phyloP scores from a whole-genome alignment of 495 filamentous ascomycete species.

The Podospora pseudocomata region DNA sequence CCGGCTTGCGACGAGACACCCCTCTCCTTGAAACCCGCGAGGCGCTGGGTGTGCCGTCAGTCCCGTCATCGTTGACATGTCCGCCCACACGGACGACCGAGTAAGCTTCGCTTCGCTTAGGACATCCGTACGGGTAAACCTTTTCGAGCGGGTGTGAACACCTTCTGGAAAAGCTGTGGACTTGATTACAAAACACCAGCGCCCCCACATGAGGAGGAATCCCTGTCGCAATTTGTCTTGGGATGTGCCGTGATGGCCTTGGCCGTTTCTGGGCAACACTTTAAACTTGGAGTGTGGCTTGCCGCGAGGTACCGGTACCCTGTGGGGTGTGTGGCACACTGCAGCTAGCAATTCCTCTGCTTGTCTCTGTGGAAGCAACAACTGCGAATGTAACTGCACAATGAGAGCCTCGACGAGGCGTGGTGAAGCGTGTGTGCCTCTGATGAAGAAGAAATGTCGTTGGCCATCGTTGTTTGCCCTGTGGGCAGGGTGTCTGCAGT shows the following conservation, averaged over 20 bases:
- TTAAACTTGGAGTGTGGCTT: conserved; percentile 16
- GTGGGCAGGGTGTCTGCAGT: conserved; percentile 1
- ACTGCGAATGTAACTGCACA: background rate
- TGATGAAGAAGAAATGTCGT: background rate
- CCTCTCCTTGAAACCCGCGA: background rate
- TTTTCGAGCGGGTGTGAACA: background rate
- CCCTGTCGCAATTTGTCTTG: conserved; percentile 8
- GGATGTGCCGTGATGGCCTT: conserved; percentile 10
- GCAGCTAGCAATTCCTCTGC: background rate
- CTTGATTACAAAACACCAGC: conserved; percentile 2
- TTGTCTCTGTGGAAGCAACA: background rate
- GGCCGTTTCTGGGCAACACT: conserved; percentile 8
- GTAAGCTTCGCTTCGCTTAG: background rate
- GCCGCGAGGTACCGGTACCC: conserved; percentile 15
- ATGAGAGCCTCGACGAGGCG: background rate
- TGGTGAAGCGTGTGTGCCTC: background rate
- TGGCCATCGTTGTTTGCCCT: background rate
- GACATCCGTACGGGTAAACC: background rate
- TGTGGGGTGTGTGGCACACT: background rate
- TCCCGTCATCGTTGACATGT: background rate
- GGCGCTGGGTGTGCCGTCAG: too few species aligned
- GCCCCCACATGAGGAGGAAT: background rate
- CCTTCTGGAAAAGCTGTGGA: background rate
- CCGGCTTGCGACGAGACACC: background rate
- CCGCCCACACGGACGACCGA: too few species aligned